phyloP scores from a whole-genome alignment of 176 grass and related monocot species.

The Saccharum spontaneum region DNA sequence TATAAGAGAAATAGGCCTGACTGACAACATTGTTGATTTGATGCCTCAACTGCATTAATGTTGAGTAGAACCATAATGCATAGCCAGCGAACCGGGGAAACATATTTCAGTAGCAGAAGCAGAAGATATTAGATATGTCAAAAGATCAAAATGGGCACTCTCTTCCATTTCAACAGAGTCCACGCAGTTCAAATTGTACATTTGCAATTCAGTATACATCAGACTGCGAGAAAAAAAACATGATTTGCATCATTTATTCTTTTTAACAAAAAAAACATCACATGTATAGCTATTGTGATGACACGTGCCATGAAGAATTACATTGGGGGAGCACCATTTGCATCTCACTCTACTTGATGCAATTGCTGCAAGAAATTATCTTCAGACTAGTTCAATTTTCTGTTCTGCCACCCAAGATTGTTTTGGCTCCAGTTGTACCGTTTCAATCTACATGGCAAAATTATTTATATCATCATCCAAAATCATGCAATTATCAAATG shows the following conservation, averaged over 20 bases:
- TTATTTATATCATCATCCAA: constrained; percentile 34
- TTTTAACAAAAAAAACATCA: constrained; percentile 11
- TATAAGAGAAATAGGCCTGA: neutral
- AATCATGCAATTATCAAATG: neutral
- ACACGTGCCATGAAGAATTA: neutral
- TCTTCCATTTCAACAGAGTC: neutral
- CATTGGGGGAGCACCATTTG: neutral
- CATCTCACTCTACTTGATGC: constrained; percentile 7
- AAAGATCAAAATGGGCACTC: constrained; percentile 8
- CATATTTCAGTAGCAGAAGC: neutral
- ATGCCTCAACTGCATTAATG: neutral
- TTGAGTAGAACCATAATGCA: neutral
- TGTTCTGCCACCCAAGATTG: constrained; percentile 78
- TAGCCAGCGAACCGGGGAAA: neutral
- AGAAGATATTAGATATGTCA: neutral
- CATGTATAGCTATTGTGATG: neutral
- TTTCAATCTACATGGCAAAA: constrained; percentile 57
- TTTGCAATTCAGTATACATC: constrained; percentile 12
- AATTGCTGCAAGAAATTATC: constrained; percentile 7
- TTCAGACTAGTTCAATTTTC: constrained; percentile 53
- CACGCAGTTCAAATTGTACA: neutral
- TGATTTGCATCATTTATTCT: constrained; percentile 17
- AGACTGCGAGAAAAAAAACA: neutral
- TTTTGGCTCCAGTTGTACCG: constrained; percentile 56
- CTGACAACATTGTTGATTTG: neutral